These are phyloP conservation scores for Candida quercuum DNA, from an alignment of 805 yeast genomes.

Conservation along the genomic window DNA sequence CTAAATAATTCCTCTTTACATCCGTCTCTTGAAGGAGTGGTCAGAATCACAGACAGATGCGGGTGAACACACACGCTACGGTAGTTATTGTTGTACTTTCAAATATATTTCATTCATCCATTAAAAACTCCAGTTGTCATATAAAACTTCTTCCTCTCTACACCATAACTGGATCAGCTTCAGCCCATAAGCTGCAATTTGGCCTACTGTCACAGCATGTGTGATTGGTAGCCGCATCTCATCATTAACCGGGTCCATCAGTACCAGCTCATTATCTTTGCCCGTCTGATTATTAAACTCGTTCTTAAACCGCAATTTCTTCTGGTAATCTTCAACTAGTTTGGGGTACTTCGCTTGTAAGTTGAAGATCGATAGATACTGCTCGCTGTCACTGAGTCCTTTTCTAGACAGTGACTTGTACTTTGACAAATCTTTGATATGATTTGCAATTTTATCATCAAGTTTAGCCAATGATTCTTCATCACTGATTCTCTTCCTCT, in stretches of 20 bases:
- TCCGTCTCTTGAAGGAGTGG: too few relatives aligned
- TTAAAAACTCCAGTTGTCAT: neutral
- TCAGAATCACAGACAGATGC: too few relatives aligned
- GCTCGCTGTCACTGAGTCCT: slow-evolving; percentile 7
- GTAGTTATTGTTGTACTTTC: too few relatives aligned
- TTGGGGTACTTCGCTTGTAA: slow-evolving; percentile 9
- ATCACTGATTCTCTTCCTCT: neutral
- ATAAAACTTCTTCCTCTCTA: neutral
- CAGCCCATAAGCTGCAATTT: slow-evolving; percentile 6
- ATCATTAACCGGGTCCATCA: slow-evolving; percentile 2
- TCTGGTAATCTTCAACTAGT: slow-evolving; percentile 5
- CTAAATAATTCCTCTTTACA: too few relatives aligned
- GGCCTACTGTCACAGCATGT: slow-evolving; percentile 1
- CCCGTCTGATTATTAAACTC: neutral
- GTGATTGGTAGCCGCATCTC: slow-evolving; percentile 8
- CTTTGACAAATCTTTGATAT: slow-evolving; percentile 4
- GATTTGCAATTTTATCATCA: slow-evolving; percentile 2
- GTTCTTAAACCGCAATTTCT: too few relatives aligned
- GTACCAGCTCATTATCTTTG: neutral
- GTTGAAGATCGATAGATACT: slow-evolving; percentile 7
- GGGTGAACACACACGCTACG: too few relatives aligned
- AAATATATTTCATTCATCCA: neutral
- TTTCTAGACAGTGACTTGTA: slow-evolving; percentile 7
- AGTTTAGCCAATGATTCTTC: neutral
- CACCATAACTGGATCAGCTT: slow-evolving; percentile 13